Evolutionary conservation across 257 asterid genomes (phyloP).

Genomic region (Capsicum pubescens): DNA sequence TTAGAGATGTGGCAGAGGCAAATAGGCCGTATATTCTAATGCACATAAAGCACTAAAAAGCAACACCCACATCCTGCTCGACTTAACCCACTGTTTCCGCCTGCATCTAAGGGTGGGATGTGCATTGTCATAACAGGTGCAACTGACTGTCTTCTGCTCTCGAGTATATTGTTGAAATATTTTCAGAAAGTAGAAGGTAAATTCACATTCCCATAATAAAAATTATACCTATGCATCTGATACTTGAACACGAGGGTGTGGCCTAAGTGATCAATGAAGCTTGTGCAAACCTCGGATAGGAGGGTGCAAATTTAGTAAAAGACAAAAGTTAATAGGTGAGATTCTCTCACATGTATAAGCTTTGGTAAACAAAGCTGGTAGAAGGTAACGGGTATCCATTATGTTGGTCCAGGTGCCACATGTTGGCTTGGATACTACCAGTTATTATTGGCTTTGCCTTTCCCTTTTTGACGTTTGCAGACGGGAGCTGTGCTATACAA

Average conservation of each 20-base stretch:
- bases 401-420: no score
- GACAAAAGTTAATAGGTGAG: background rate
- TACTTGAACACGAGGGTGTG: background rate
- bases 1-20: background rate
- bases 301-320: background rate
- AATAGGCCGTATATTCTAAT: background rate
- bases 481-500: no score
- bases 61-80: background rate
- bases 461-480: no score
- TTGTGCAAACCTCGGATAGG: background rate
- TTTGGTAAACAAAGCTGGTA: background rate
- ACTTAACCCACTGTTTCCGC: background rate
- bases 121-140: background rate
- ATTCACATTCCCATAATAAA: background rate
- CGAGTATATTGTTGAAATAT: background rate
- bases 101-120: slow-evolving; percentile 15
- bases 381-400: background rate
- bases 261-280: background rate
- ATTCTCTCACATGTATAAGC: background rate
- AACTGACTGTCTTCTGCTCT: background rate
- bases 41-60: background rate
- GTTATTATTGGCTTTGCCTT: no score
- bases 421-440: no score
- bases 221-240: no score
- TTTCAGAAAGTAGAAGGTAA: background rate